Evolutionary conservation across 352 stramenopile genomes (phyloP).

Genomic region (Phytopythium kandeliae): DNA sequence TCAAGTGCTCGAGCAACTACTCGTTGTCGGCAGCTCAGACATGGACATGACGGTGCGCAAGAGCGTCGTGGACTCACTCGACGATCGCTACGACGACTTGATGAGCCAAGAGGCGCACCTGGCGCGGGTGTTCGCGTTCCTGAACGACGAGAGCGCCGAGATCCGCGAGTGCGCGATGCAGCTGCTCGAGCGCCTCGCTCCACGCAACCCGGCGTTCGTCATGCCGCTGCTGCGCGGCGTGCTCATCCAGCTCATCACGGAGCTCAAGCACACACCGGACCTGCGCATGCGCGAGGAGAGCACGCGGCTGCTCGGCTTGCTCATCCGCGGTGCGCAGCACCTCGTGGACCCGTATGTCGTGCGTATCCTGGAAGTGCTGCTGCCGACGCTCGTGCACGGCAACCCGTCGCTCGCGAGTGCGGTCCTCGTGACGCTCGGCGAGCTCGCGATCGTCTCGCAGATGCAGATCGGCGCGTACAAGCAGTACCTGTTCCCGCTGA

Average conservation of each 20-base stretch:
- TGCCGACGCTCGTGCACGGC: conserved; percentile 85
- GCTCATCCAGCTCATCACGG: conserved; percentile 93
- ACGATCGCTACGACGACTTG: conserved; percentile 91
- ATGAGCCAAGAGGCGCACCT: conserved; percentile 93
- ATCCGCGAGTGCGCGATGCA: conserved; percentile 91
- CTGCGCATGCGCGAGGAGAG: conserved; percentile 84
- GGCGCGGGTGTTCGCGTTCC: conserved; percentile 90
- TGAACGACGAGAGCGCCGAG: conserved; percentile 90
- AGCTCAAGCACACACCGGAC: conserved; percentile 92
- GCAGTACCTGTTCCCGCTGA: conserved; percentile 93
- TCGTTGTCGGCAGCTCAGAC: conserved; percentile 93
- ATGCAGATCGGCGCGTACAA: conserved; percentile 92
- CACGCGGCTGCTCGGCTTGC: conserved; percentile 74
- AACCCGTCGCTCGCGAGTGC: conserved; percentile 78
- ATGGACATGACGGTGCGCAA: conserved; percentile 86
- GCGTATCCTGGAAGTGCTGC: conserved; percentile 59
- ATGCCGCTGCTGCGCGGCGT: conserved; percentile 92
- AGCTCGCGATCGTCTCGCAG: conserved; percentile 90
- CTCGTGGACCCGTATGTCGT: conserved; percentile 84
- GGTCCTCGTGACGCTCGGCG: conserved; percentile 79
- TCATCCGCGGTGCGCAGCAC: conserved; percentile 84
- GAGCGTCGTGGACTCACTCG: conserved; percentile 92
- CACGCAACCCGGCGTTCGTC: conserved; percentile 94
- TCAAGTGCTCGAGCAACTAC: conserved; percentile 88
- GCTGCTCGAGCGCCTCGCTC: conserved; percentile 91